A percentile compares a stretch with the other conserved stretches of the same genome.
Conservation (phyloP, 805 yeast species). For the Yarrowia hollandica region DNA sequence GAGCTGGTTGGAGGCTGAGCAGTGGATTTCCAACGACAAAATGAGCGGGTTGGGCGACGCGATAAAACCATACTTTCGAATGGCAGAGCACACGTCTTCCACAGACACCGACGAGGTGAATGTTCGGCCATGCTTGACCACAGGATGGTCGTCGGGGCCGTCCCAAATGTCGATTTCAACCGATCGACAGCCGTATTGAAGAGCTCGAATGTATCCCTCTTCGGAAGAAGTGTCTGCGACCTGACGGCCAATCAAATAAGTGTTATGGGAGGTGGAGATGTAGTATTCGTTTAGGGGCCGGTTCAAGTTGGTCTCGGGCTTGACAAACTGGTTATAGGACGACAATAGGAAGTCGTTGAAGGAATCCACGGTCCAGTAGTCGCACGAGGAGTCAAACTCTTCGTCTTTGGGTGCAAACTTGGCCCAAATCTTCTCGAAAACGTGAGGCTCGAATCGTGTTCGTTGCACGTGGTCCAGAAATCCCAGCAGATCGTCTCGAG, state of each 20-base stretch:
- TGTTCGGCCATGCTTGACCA: slow-evolving; percentile 86
- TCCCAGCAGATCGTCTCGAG: slow-evolving; percentile 40
- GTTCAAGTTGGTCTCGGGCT: slow-evolving; percentile 46
- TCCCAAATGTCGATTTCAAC: slow-evolving; percentile 98
- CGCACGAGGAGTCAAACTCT: slow-evolving; percentile 25
- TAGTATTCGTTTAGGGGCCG: slow-evolving; percentile 81
- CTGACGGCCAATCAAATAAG: slow-evolving; percentile 86
- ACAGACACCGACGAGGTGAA: slow-evolving; percentile 75
- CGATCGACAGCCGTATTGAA: slow-evolving; percentile 91
- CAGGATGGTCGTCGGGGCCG: slow-evolving; percentile 66
- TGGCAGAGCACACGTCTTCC: slow-evolving; percentile 64
- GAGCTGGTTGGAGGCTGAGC: slow-evolving; percentile 67
- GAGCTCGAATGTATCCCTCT: slow-evolving; percentile 81
- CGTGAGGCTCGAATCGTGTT: slow-evolving; percentile 44
- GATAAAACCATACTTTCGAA: slow-evolving; percentile 85
- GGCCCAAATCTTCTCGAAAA: slow-evolving; percentile 43
- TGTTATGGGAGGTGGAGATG: slow-evolving; percentile 92
- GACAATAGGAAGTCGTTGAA: slow-evolving; percentile 46
- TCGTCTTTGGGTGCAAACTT: slow-evolving; percentile 41
- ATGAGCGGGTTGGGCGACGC: slow-evolving; percentile 83
- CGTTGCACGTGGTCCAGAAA: slow-evolving; percentile 54
- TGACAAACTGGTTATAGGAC: slow-evolving; percentile 31
- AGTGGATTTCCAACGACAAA: slow-evolving; percentile 80
- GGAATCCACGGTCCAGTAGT: slow-evolving; percentile 36
- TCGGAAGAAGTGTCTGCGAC: slow-evolving; percentile 83